These are phyloP conservation scores for Neostapfia colusana DNA, from an alignment of 176 grass and related monocot genomes.

Conservation along the genomic window DNA sequence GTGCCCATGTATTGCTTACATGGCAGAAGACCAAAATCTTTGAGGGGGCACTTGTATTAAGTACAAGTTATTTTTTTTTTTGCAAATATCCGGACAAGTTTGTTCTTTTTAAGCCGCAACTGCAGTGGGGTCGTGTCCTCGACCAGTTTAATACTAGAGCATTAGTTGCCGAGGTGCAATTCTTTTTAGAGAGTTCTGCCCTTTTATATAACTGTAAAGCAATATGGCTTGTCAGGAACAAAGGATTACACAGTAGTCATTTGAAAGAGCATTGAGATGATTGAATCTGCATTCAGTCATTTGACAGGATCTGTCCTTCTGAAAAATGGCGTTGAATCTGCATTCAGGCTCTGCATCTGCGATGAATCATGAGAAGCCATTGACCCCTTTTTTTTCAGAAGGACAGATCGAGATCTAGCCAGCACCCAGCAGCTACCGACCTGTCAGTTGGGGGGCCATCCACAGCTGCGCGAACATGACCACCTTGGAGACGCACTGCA, in stretches of 20 bases:
- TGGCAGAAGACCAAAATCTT: neutral
- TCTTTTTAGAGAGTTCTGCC: no score
- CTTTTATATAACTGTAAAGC: no score
- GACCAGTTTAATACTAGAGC: no score
- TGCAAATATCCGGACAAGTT: neutral
- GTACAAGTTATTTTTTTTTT: no score
- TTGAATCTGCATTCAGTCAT: no score
- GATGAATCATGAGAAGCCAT: neutral
- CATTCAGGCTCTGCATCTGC: neutral
- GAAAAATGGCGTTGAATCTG: neutral
- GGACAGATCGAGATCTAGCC: neutral
- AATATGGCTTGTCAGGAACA: no score
- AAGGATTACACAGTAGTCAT: no score
- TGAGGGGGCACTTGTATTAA: no score
- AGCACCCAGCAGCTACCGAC: neutral
- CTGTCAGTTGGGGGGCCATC: constrained; percentile 24
- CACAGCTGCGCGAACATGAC: constrained; percentile 82
- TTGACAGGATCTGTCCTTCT: no score
- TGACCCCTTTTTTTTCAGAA: neutral
- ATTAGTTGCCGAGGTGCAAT: no score
- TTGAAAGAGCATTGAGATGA: no score
- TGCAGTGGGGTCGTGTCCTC: neutral
- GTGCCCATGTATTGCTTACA: neutral
- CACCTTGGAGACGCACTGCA: constrained; percentile 88
- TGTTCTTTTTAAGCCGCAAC: neutral